Base-by-base conservation (phyloP, 2,329 filamentous ascomycete genomes). In the Alternaria angustiovoidea region DNA sequence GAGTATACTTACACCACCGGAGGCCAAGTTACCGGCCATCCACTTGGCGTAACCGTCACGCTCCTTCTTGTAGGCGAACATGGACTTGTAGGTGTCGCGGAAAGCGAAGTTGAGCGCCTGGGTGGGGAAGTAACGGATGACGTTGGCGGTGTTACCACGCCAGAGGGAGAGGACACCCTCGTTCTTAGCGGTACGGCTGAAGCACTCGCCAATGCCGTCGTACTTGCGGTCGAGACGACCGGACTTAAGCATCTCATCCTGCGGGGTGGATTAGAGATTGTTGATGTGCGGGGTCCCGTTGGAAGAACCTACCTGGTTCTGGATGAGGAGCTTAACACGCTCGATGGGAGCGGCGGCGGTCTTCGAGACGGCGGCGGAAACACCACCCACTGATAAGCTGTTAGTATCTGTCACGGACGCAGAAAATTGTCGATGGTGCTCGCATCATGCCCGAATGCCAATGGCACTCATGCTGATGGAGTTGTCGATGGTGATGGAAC, bases 1-100 rank as follows among this genome's bases (percentile, higher is more conserved):
- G 18, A 4, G 16, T 39, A 14, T 38, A 90, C 90, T 83, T 91
- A 93, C 93, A 97, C 95, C 95, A 93, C 95, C 95, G 80, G 95
- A 99, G 82, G 95, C 95, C 86, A 99, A 88, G 93, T 99, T 99
- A 89, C 95, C 95, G 75, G 87, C 88, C 95, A 99, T 98, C 95
- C 95, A 99, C 91, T 94, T 93, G 82, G 85, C 87, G 85, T 99
- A 99, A 80, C 95, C 95, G 84, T 99, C 95, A 86, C 90, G 91
- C 70, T 99, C 95, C 92, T 98, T 98, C 93, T 98, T 99, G 93
- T 93, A 99, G 82, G 93, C 92, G 91, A 99, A 99, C 94, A 99
- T 96, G 81, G 91, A 88, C 93, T 99, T 99, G 93, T 97, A 99
- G 90, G 96, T 97, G 86, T 99, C 95, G 85, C 95, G 95, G 95